Evolutionary conservation across 2,329 filamentous ascomycete genomes (phyloP).

Genomic region (Aspergillus quadrilineatus): DNA sequence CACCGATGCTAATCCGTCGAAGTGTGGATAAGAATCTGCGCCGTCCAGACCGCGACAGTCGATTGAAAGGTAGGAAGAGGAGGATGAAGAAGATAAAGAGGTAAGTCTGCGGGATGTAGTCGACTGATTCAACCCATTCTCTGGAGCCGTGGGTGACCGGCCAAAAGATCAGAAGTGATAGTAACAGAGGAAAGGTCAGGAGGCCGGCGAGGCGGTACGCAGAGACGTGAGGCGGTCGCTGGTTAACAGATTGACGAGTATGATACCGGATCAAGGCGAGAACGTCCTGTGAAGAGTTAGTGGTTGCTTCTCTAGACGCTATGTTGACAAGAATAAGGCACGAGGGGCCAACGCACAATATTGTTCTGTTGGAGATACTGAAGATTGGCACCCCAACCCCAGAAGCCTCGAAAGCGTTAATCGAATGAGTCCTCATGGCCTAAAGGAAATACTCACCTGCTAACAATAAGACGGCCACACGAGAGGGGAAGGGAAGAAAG

Average conservation of each 20-base stretch:
- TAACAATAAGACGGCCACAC: slow-evolving; percentile 80
- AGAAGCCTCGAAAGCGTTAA: slow-evolving; percentile 61
- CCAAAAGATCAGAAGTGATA: slow-evolving; percentile 83
- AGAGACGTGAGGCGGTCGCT: slow-evolving; percentile 73
- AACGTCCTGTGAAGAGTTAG: slow-evolving; percentile 61
- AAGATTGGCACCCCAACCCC: slow-evolving; percentile 92
- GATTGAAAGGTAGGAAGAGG: slow-evolving; percentile 71
- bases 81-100: slow-evolving; percentile 69
- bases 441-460: slow-evolving; percentile 58
- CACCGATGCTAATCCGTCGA: slow-evolving; percentile 76
- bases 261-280: slow-evolving; percentile 85
- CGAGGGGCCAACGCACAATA: slow-evolving; percentile 57
- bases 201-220: slow-evolving; percentile 82
- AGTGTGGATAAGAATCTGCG: slow-evolving; percentile 73
- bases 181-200: slow-evolving; percentile 67
- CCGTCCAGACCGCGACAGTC: slow-evolving; percentile 68
- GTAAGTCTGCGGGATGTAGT: slow-evolving; percentile 83
- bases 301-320: background rate
- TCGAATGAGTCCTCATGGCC: background rate
- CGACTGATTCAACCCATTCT: slow-evolving; percentile 70
- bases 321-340: background rate
- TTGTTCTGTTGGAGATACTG: slow-evolving; percentile 76
- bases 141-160: slow-evolving; percentile 68
- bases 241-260: slow-evolving; percentile 65
- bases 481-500: slow-evolving; percentile 83